Evolutionary conservation across 805 yeast genomes (phyloP).

Genomic region (Candida odintsovae): DNA sequence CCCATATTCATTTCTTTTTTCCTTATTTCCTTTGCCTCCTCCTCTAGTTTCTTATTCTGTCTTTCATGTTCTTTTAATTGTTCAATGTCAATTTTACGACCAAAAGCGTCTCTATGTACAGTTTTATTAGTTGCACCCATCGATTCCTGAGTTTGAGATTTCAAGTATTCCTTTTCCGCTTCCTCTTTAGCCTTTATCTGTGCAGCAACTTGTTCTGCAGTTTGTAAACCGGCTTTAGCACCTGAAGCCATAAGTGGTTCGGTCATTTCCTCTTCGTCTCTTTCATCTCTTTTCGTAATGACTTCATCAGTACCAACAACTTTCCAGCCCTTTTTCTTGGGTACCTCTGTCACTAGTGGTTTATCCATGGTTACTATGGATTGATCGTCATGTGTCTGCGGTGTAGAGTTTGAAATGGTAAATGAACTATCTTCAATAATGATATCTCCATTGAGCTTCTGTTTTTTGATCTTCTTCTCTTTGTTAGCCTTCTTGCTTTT

Average conservation of each 20-base stretch:
- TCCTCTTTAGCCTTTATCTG: conserved; percentile 30
- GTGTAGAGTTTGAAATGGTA: not conserved
- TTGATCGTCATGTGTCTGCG: not conserved
- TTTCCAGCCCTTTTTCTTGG: conserved; percentile 15
- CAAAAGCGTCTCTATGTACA: conserved; percentile 56
- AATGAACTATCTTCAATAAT: not conserved
- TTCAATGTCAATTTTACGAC: conserved; percentile 43
- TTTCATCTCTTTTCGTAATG: not conserved
- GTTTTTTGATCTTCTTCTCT: not conserved
- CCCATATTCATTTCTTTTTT: conserved; percentile 31
- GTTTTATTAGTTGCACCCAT: conserved; percentile 28
- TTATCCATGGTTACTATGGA: not conserved
- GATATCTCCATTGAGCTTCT: not conserved
- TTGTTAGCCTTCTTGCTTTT: not conserved
- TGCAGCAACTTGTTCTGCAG: conserved; percentile 35
- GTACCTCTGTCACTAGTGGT: not conserved
- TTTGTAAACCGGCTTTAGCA: conserved; percentile 40
- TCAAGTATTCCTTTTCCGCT: conserved; percentile 15
- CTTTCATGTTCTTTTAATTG: conserved; percentile 21
- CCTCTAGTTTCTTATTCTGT: conserved; percentile 24
- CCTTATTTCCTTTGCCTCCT: conserved; percentile 23
- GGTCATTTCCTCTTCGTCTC: not conserved
- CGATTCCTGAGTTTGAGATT: conserved; percentile 6
- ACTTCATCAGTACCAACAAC: conserved; percentile 19
- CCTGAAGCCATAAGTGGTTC: conserved; percentile 24